These are phyloP conservation scores for Verbascum thapsus DNA, from an alignment of 257 asterid genomes.

Conservation along the genomic window DNA sequence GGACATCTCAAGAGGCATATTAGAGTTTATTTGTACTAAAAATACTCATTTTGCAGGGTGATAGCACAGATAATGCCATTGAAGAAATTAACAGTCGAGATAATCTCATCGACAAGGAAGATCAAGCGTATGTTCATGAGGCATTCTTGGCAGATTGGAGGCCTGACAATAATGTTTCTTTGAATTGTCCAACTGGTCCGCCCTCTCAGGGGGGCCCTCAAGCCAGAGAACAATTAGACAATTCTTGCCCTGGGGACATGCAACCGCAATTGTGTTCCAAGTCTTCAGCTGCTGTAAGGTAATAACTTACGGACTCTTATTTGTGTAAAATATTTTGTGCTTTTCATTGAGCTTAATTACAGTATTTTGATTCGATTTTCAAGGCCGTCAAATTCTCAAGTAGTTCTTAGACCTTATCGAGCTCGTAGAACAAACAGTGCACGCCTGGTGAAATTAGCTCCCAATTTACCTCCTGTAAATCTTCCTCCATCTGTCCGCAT, in stretches of 20 bases:
- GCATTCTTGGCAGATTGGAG: slow-evolving; percentile 97
- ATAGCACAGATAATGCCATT: slow-evolving; percentile 51
- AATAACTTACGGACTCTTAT: slow-evolving; percentile 25
- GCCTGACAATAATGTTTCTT: slow-evolving; percentile 50
- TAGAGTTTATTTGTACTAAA: slow-evolving; percentile 12
- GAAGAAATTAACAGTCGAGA: slow-evolving; percentile 53
- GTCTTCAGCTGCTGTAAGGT: slow-evolving; percentile 58
- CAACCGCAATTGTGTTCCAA: slow-evolving; percentile 41
- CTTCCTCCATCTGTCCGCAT: slow-evolving; percentile 97
- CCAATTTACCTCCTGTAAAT: slow-evolving; percentile 90
- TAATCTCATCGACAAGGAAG: slow-evolving; percentile 61
- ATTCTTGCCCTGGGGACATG: slow-evolving; percentile 35
- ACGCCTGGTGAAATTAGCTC: slow-evolving; percentile 87
- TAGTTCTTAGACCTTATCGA: slow-evolving; percentile 61
- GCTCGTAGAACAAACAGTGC: slow-evolving; percentile 59
- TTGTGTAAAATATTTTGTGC: slow-evolving; percentile 18
- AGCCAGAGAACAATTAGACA: slow-evolving; percentile 40
- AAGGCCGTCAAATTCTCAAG: slow-evolving; percentile 55
- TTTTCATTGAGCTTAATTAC: slow-evolving; percentile 29
- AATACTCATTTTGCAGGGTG: slow-evolving; percentile 51
- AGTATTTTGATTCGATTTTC: slow-evolving; percentile 31
- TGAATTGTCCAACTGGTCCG: slow-evolving; percentile 36
- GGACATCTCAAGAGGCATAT: not conserved
- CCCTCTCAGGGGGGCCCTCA: slow-evolving; percentile 43
- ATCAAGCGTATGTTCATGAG: slow-evolving; percentile 90